Evolutionary conservation across 73 alveolate genomes (phyloP), one percentile per base, ranked within the genome.

Genomic region (Effrenium voratum): DNA sequence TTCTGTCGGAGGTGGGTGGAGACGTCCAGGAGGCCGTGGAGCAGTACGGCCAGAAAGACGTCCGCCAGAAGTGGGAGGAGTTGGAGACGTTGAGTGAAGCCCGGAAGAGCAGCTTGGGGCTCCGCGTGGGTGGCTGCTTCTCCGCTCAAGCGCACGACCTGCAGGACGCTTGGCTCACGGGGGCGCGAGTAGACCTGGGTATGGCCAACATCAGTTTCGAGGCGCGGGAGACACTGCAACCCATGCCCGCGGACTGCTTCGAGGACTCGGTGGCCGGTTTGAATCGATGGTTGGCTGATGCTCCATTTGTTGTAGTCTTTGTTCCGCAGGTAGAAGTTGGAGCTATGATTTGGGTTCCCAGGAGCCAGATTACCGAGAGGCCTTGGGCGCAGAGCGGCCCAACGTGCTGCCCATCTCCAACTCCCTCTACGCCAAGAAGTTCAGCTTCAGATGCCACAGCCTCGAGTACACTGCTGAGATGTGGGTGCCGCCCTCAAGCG

Each of bases 61-160:
- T 90, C 75, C 96, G 86, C 8, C 87, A 45, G 87, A 90, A 90
- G 43, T 90, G 96, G 96, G 96, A 90, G 49, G 96, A 90, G 79
- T 44, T 90, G 72, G 96, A 90, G 41, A 66, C 75, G 43, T 86
- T 90, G n/a, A 63, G 45, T 5, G 91, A 81, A 72, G 91, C 73
- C 41, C 84, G 96, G 22, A 44, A 90, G 50, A 36, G 68, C 75
- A 43, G 52, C 70, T 41, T 90, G 87, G 96, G 96, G 34, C 96
- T 90, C 41, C 57, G 96, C 16, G 32, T 55, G 12, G 96, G 96
- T 22, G 96, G 96, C 73, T 90, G 96, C 79, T 90, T 90, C 86
- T 85, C 96, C 2, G 34, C 73, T 2, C 72, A 59, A 5, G 86
- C 96, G 8, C 40, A 46, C 55, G 95, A 68, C 16, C 45, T 28